phyloP scores from a whole-genome alignment of 192 early-diverging fungal species.

The Phycomyces blakesleeanus region DNA sequence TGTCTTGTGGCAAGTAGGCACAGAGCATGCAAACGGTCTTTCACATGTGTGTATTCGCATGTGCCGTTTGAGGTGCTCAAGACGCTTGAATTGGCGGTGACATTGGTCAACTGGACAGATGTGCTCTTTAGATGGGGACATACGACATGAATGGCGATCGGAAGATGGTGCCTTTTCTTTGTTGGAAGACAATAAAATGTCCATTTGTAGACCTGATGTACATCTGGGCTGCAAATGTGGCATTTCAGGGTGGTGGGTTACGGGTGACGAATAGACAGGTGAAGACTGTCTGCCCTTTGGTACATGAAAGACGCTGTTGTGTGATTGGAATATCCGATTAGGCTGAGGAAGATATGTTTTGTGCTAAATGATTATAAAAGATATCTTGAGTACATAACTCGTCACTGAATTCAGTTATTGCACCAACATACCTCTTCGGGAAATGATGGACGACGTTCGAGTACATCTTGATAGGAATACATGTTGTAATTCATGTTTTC shows the following conservation, averaged over 20 bases:
- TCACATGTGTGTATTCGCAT: constrained; percentile 65
- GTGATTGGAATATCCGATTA: neutral
- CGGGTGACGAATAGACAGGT: neutral
- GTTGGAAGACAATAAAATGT: neutral
- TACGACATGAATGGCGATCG: neutral
- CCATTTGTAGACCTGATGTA: neutral
- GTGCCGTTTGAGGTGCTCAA: constrained; percentile 76
- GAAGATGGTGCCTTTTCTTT: neutral
- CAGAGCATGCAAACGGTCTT: constrained; percentile 56
- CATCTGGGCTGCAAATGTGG: neutral
- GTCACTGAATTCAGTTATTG: too few species aligned
- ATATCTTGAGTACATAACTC: too few species aligned
- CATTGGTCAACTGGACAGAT: constrained; percentile 34
- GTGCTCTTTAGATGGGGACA: constrained; percentile 18
- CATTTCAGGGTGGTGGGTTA: neutral
- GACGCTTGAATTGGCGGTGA: constrained; percentile 63
- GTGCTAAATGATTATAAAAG: neutral
- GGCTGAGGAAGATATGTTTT: constrained; percentile 1
- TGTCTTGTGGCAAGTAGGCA: constrained; percentile 48
- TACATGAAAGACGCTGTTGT: neutral
- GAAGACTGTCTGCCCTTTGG: neutral
- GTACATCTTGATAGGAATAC: neutral
- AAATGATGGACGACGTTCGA: neutral
- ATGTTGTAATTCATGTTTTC: neutral
- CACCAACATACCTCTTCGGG: neutral